These are phyloP conservation scores for Penicillium sp. DNA, from an alignment of 2,329 filamentous ascomycete species.

Conservation along the genomic window DNA sequence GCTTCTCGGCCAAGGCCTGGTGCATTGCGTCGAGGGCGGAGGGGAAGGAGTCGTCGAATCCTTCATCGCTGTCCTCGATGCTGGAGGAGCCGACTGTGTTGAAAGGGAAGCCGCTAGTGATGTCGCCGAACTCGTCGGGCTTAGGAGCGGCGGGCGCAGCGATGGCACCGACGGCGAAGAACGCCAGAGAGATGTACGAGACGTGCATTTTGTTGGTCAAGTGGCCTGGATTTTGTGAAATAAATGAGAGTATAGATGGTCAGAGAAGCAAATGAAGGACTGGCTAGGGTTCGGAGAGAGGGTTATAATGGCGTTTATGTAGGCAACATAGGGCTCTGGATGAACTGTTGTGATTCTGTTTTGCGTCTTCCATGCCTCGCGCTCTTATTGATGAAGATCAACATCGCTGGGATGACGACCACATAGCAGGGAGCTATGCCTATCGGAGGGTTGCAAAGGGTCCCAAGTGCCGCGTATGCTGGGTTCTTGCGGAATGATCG, in stretches of 20 bases:
- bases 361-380: slow-evolving; percentile 14
- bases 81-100: slow-evolving; percentile 5
- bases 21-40: slow-evolving; percentile 13
- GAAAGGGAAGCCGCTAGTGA: slow-evolving; percentile 13
- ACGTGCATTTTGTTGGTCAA: slow-evolving; percentile 13
- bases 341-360: slow-evolving; percentile 12
- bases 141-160: slow-evolving; percentile 14
- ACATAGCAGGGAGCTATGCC: slow-evolving; percentile 10
- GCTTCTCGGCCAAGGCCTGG: slow-evolving; percentile 5
- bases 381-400: slow-evolving; percentile 12
- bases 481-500: slow-evolving; percentile 17
- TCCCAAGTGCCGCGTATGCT: neutral
- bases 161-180: slow-evolving; percentile 28
- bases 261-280: slow-evolving; percentile 7
- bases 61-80: slow-evolving; percentile 9
- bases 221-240: neutral
- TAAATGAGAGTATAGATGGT: slow-evolving; percentile 12
- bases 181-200: slow-evolving; percentile 18
- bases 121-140: slow-evolving; percentile 3
- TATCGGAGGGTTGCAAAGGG: slow-evolving; percentile 8
- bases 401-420: slow-evolving; percentile 12
- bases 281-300: neutral
- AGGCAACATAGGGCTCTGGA: neutral
- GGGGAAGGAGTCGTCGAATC: slow-evolving; percentile 12
- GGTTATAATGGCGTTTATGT: slow-evolving; percentile 14